These are phyloP conservation scores for Diaporthe helianthi DNA, from an alignment of 2,329 filamentous ascomycete genomes.

Conservation along the genomic window DNA sequence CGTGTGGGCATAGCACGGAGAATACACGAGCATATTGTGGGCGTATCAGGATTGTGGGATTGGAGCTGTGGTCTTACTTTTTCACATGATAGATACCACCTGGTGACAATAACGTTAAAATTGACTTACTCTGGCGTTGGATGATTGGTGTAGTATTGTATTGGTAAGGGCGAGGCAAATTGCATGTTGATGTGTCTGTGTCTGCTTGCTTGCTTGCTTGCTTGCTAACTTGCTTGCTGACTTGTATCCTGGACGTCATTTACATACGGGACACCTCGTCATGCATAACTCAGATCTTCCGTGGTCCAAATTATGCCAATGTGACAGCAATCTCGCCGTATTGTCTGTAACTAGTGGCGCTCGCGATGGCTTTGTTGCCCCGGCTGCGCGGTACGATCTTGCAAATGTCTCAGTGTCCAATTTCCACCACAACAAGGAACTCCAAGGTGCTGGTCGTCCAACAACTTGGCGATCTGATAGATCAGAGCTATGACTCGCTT, in stretches of 20 bases:
- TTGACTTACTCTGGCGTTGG: not conserved
- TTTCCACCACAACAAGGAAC: not conserved
- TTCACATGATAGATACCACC: not conserved
- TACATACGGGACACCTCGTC: too few relatives aligned
- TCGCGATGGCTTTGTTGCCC: not conserved
- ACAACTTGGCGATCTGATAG: not conserved
- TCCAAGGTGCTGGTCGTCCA: not conserved
- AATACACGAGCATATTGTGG: not conserved
- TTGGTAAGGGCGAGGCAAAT: not conserved
- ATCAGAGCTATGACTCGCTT: not conserved
- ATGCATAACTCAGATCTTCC: not conserved
- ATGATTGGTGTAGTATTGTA: not conserved
- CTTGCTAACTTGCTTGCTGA: too few relatives aligned
- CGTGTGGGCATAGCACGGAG: not conserved
- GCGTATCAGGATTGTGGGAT: conserved; percentile 25
- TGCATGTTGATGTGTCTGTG: not conserved
- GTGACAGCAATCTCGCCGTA: too few relatives aligned
- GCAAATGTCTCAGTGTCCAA: not conserved
- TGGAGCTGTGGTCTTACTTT: not conserved
- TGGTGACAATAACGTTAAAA: not conserved
- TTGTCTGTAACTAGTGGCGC: not conserved
- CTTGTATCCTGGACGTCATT: not conserved
- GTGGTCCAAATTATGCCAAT: not conserved
- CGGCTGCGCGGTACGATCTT: not conserved
- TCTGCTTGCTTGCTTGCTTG: not conserved